phyloP scores from a whole-genome alignment of 78 protist species.

The Ministeria vibrans region DNA sequence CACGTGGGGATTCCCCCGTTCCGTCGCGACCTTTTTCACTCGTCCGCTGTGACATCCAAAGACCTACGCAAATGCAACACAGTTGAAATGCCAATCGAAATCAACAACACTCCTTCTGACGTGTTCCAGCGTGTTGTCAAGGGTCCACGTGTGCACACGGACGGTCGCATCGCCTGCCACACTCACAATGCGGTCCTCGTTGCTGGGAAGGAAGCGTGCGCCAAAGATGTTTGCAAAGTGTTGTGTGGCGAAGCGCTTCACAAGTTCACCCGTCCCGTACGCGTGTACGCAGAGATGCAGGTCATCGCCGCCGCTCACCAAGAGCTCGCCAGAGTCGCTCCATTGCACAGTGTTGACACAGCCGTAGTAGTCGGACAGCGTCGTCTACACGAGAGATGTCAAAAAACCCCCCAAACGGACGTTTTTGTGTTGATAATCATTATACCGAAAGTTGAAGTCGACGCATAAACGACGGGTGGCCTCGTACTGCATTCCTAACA shows the following conservation, averaged over 20 bases:
- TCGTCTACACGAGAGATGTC: too few species aligned
- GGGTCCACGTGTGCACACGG: too few species aligned
- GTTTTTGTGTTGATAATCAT: too few species aligned
- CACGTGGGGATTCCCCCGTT: conserved; percentile 5
- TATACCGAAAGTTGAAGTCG: too few species aligned
- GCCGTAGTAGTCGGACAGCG: background rate
- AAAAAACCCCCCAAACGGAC: too few species aligned
- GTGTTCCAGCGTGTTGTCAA: too few species aligned
- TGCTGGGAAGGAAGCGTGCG: background rate
- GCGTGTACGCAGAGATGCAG: background rate
- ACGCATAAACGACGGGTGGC: too few species aligned
- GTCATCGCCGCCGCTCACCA: conserved; percentile 17
- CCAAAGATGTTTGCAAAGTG: conserved; percentile 14
- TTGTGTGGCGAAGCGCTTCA: background rate
- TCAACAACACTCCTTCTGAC: too few species aligned
- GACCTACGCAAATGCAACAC: too few species aligned
- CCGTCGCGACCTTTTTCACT: background rate
- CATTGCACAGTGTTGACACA: conserved; percentile 14
- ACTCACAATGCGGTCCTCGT: background rate
- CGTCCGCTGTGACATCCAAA: conserved; percentile 7
- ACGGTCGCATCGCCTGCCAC: too few species aligned
- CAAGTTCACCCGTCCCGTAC: background rate
- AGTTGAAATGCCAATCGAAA: too few species aligned
- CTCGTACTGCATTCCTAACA: too few species aligned
- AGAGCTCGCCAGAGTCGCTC: background rate